These are phyloP conservation scores for Tricharina praecox DNA, from an alignment of 495 filamentous ascomycete species.

Conservation along the genomic window DNA sequence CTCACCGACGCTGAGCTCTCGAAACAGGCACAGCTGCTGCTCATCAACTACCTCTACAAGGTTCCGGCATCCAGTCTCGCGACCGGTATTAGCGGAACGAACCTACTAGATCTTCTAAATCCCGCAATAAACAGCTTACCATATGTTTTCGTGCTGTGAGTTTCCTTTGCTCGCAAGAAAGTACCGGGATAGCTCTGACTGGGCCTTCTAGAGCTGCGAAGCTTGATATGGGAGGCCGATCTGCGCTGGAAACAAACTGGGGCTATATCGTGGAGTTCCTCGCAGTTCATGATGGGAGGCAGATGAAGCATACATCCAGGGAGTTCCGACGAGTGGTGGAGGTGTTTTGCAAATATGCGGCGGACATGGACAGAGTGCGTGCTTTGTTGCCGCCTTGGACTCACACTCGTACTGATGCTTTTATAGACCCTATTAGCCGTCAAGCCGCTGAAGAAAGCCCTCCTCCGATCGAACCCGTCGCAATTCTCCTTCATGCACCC, in stretches of 20 bases:
- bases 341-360: conserved; percentile 16
- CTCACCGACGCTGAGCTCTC: conserved; percentile 19
- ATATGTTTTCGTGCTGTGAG: conserved; percentile 26
- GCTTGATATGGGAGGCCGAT: conserved; percentile 17
- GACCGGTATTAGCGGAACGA: conserved; percentile 13
- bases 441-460: conserved; percentile 24
- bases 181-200: neutral
- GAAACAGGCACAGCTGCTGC: conserved; percentile 17
- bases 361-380: conserved; percentile 21
- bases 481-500: conserved; percentile 25
- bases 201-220: conserved; percentile 2
- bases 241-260: conserved; percentile 18
- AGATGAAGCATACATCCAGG: conserved; percentile 18
- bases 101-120: conserved; percentile 22
- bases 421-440: conserved; percentile 21
- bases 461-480: conserved; percentile 22
- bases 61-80: conserved; percentile 19
- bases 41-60: conserved; percentile 19
- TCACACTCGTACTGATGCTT: neutral
- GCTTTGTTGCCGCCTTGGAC: neutral
- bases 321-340: conserved; percentile 24
- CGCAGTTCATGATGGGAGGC: conserved; percentile 19
- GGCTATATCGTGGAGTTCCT: conserved; percentile 17
- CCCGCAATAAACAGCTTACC: conserved; percentile 21
- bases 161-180: neutral